A percentile compares a stretch with the other conserved stretches of the same genome.
These are phyloP conservation scores for Wolfiporia cocos DNA, from an alignment of 1,284 basidiomycete species.

Conservation along the genomic window DNA sequence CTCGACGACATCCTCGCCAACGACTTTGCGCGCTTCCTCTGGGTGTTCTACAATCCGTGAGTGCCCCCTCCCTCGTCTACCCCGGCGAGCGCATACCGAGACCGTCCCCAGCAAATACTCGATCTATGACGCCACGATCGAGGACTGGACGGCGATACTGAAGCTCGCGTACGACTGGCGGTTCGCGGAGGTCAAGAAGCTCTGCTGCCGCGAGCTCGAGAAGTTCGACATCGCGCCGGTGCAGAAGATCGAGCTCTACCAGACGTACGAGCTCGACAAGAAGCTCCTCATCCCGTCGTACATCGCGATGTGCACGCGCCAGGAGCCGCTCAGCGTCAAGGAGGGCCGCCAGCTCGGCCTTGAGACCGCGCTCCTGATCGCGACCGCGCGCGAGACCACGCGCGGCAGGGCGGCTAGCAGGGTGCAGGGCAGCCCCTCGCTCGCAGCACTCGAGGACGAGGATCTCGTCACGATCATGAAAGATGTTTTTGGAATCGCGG, in stretches of 20 bases:
- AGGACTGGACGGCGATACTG: slow-evolving; percentile 56
- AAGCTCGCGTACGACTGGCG: slow-evolving; percentile 52
- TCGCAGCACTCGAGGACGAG: slow-evolving; percentile 29
- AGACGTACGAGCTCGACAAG: slow-evolving; percentile 45
- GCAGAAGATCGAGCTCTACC: slow-evolving; percentile 52
- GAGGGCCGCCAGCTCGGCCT: slow-evolving; percentile 56
- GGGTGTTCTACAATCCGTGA: slow-evolving; percentile 68
- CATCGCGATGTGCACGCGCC: slow-evolving; percentile 46
- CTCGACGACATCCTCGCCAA: slow-evolving; percentile 38
- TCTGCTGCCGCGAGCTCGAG: slow-evolving; percentile 59
- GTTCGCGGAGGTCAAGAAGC: slow-evolving; percentile 52
- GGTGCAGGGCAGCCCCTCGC: slow-evolving; percentile 33
- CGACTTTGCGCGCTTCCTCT: slow-evolving; percentile 52
- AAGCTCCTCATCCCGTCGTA: slow-evolving; percentile 51
- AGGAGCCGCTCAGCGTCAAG: slow-evolving; percentile 44
- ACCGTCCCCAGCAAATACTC: slow-evolving; percentile 45
- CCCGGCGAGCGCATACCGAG: too few species aligned
- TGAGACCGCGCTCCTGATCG: slow-evolving; percentile 53
- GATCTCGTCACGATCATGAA: slow-evolving; percentile 30
- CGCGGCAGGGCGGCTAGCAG: slow-evolving; percentile 32
- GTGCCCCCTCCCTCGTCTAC: too few species aligned
- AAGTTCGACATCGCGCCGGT: slow-evolving; percentile 52
- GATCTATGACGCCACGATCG: slow-evolving; percentile 44
- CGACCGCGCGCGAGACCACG: slow-evolving; percentile 48
- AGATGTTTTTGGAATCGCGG: slow-evolving; percentile 26